Evolutionary conservation across 139 green algal species (phyloP).

Genomic region (Closterium sp.): DNA sequence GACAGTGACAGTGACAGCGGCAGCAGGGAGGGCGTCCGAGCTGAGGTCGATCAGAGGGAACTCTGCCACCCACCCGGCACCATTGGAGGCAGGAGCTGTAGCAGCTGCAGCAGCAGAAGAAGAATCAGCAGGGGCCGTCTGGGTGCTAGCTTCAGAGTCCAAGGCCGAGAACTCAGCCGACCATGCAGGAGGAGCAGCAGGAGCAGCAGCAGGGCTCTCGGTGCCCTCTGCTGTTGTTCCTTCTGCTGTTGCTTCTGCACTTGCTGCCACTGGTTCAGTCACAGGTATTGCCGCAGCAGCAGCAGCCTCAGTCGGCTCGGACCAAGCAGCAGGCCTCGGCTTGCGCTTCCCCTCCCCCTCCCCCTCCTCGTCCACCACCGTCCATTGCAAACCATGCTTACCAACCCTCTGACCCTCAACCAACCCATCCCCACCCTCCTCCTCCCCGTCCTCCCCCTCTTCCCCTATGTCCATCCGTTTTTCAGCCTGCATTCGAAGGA

Average conservation of each 20-base stretch:
- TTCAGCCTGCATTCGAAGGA: slow-evolving; percentile 13
- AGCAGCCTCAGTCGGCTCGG: neutral
- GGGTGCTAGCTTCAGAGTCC: neutral
- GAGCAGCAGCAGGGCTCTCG: neutral
- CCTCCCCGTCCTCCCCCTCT: neutral
- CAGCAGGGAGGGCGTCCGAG: neutral
- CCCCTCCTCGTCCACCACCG: neutral
- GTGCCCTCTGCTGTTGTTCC: neutral
- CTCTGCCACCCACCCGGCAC: neutral
- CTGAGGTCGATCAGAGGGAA: neutral
- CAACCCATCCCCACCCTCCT: neutral
- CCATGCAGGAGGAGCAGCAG: neutral
- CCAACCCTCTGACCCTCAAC: neutral
- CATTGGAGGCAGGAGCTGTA: neutral
- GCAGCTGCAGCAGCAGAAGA: neutral
- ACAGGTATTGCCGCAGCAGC: neutral
- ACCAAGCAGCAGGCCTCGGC: neutral
- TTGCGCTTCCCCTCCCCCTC: neutral
- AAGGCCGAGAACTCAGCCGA: neutral
- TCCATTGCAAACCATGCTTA: neutral
- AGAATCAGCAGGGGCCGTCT: neutral
- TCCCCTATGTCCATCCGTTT: neutral
- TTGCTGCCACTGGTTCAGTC: neutral
- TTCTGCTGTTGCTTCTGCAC: neutral
- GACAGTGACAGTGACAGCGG: neutral